A percentile compares a stretch with the other conserved stretches of the same genome.
phyloP scores from a whole-genome alignment of 2,329 filamentous ascomycete genomes.

The Penicillium sp. region DNA sequence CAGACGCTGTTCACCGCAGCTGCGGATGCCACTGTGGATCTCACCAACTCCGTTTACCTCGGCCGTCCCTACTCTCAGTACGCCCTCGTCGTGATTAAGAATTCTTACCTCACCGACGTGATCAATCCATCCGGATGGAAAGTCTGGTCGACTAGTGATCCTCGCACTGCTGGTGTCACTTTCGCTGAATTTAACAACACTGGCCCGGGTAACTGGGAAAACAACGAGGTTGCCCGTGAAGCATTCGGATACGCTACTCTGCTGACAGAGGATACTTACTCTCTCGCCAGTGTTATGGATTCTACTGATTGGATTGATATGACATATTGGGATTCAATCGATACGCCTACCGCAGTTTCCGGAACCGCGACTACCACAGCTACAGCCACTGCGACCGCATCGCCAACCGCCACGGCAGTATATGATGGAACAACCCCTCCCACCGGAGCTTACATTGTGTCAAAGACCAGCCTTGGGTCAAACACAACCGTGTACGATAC shows the following conservation, averaged over 20 bases:
- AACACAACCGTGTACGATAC: conserved; percentile 38
- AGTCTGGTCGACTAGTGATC: conserved; percentile 32
- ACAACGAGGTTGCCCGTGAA: conserved; percentile 30
- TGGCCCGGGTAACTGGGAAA: conserved; percentile 21
- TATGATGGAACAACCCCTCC: conserved; percentile 29
- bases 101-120: conserved; percentile 16
- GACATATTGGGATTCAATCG: conserved; percentile 42
- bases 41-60: conserved; percentile 17
- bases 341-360: conserved; percentile 26
- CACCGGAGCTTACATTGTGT: conserved; percentile 41
- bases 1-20: conserved; percentile 30
- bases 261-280: conserved; percentile 37
- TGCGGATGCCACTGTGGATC: conserved; percentile 21
- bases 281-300: conserved; percentile 36
- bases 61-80: conserved; percentile 22
- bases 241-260: conserved; percentile 39
- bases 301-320: conserved; percentile 42
- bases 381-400: conserved; percentile 27
- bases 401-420: conserved; percentile 6
- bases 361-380: conserved; percentile 25
- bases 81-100: conserved; percentile 20
- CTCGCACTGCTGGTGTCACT: conserved; percentile 17
- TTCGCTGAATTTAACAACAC: conserved; percentile 22
- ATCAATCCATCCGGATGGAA: conserved; percentile 22
- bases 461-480: conserved; percentile 34